These are phyloP conservation scores for Balakata baccata DNA, from an alignment of 345 rosid species.

Conservation along the genomic window DNA sequence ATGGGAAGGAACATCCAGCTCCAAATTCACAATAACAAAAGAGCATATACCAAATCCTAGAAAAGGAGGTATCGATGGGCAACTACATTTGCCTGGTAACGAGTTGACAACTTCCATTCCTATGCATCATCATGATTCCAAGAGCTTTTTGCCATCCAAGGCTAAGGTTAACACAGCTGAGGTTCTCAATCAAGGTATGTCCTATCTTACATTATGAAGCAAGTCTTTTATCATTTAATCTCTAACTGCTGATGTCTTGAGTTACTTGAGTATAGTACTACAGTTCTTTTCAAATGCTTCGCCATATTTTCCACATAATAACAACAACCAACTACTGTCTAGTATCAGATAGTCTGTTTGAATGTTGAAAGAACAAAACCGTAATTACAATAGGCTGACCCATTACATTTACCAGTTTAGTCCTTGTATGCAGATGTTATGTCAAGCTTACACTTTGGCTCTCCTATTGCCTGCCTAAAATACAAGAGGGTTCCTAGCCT, in stretches of 20 bases:
- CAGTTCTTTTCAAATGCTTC: neutral
- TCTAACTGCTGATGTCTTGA: too few relatives aligned
- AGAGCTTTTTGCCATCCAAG: conserved; percentile 40
- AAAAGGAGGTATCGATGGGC: conserved; percentile 46
- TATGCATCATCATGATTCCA: conserved; percentile 30
- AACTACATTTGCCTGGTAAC: conserved; percentile 33
- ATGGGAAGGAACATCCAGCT: conserved; percentile 44
- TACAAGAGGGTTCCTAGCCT: neutral
- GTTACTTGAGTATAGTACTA: neutral
- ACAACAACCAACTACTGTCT: neutral
- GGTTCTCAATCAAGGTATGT: conserved; percentile 49
- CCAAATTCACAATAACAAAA: conserved; percentile 50
- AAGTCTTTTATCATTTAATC: too few relatives aligned
- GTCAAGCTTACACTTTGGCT: neutral
- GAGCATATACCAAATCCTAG: conserved; percentile 36
- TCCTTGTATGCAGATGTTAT: neutral
- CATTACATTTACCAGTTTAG: too few relatives aligned
- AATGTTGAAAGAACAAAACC: too few relatives aligned
- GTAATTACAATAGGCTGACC: too few relatives aligned
- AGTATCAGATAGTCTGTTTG: neutral
- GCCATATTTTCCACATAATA: neutral
- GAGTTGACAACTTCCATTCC: conserved; percentile 31
- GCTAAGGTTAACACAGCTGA: conserved; percentile 36
- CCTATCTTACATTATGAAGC: too few relatives aligned
- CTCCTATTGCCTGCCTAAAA: neutral